Conservation (phyloP, 805 yeast species). For the Wickerhamiella sorbophila region DNA sequence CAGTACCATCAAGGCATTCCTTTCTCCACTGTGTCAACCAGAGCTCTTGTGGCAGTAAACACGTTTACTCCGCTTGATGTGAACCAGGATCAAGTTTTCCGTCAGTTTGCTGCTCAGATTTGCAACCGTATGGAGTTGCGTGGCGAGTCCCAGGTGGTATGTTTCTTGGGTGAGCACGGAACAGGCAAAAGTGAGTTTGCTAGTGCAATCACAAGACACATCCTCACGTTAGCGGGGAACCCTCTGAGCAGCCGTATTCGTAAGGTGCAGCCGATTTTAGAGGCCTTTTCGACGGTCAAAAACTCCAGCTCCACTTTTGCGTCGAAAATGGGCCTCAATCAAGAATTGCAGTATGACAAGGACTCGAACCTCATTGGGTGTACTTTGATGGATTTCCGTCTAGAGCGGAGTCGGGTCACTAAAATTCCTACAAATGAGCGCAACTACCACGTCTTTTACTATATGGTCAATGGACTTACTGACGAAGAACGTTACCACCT, state of each 20-base stretch:
- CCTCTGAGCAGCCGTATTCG: constrained; percentile 25
- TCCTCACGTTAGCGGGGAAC: constrained; percentile 25
- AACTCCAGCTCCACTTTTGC: constrained; percentile 24
- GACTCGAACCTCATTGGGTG: constrained; percentile 38
- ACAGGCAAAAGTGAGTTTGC: constrained; percentile 29
- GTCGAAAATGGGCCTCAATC: constrained; percentile 42
- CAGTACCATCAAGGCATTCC: constrained; percentile 31
- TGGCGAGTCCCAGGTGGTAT: constrained; percentile 26
- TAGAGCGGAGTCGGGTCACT: constrained; percentile 42
- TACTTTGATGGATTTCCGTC: constrained; percentile 38
- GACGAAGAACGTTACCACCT: constrained; percentile 29
- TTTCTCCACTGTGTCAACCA: constrained; percentile 26
- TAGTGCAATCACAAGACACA: constrained; percentile 19
- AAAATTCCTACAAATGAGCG: constrained; percentile 38
- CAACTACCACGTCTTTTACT: constrained; percentile 46
- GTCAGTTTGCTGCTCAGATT: constrained; percentile 27
- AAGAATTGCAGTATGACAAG: constrained; percentile 37
- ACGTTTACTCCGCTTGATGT: constrained; percentile 26
- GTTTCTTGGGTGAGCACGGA: constrained; percentile 30
- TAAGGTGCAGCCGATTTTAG: constrained; percentile 25
- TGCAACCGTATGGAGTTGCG: constrained; percentile 26
- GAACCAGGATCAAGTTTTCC: constrained; percentile 25
- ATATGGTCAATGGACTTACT: constrained; percentile 38
- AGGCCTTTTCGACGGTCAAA: constrained; percentile 29
- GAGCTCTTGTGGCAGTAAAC: constrained; percentile 28